Percentiles rank a stretch among this genome's conserved stretches.
Conservation (phyloP, 2,329 filamentous ascomycete species). For the Ophiostoma fasciatum region DNA sequence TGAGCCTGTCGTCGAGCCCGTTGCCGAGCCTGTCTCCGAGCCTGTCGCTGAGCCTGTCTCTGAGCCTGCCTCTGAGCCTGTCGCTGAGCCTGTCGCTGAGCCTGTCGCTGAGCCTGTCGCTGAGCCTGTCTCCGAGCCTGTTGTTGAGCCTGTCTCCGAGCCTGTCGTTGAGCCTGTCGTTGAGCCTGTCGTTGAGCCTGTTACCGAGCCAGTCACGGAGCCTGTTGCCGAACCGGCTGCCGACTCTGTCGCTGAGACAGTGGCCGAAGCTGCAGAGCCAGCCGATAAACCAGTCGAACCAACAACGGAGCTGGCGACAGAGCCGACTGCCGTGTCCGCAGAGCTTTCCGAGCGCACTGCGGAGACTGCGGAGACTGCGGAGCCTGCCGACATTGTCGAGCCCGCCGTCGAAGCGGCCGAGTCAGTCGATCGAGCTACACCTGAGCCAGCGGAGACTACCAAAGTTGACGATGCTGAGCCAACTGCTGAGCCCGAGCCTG, state of each 20-base stretch:
- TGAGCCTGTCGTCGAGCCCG: neutral
- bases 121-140: too few species aligned
- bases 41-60: conserved; percentile 1
- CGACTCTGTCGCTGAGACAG: conserved; percentile 1
- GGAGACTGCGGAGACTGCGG: too few species aligned
- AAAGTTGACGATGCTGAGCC: neutral
- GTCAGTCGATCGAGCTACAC: neutral
- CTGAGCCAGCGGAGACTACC: too few species aligned
- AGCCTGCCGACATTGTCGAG: neutral
- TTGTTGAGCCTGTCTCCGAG: neutral
- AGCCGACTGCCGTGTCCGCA: neutral
- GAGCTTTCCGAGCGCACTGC: too few species aligned
- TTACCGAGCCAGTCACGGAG: neutral
- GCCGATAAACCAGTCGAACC: neutral
- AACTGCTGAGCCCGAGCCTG: neutral
- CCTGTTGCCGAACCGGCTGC: too few species aligned
- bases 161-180: neutral
- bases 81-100: too few species aligned
- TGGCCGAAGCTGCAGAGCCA: neutral
- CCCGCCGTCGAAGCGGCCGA: neutral
- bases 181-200: neutral
- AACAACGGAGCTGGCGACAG: neutral
- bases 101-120: too few species aligned
- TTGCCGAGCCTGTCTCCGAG: conserved; percentile 3
- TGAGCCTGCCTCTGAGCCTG: conserved; percentile 2